Base-by-base conservation (phyloP, 1,139 yeast genomes). In the Casaregolazyma suthepensis region DNA sequence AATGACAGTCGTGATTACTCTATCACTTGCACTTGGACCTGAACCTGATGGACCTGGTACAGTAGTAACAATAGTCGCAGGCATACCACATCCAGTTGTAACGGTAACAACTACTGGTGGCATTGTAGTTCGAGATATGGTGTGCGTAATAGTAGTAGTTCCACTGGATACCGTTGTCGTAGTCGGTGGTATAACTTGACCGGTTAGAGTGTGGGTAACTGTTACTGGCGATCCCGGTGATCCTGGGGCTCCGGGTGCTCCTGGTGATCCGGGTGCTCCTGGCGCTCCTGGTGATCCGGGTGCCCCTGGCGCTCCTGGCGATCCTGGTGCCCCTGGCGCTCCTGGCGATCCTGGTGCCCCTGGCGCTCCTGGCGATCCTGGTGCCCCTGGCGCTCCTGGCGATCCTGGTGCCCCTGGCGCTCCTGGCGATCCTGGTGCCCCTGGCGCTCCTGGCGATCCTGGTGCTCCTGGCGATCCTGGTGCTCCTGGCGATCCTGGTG, bases 1-100 rank as follows among this genome's bases (percentile, higher is more conserved):
- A 17, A 35, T 35, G 17, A 35, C 40, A 35, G 40, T 35, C 13
- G 40, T 35, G 17, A 35, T 35, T 2, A 35, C 40, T 35, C 17
- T 15, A 3, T 35, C 40, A 7, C 40, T 35, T 6, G 17, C 40
- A 5, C 17, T 35, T 17, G 40, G 10, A 44, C 12, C 15, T 40
- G 43, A n/a, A 26, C 38, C 38, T 35, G 49, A 20, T 10, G 31
- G 15, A 2, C 44, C 49, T 3, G 37, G 47, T 26, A 45, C n/a
- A 15, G 47, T 45, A 10, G 47, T 45, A 3, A 45, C 47, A 15
- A 45, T 20, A n/a, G 47, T 45, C 4, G 40, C 20, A 15, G 38
- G 37, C 2, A 26, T 35, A 45, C 47, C 31, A 9, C 38, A 45
- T 31, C 17, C 47, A n/a, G 38, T 18, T 45, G 46, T 22, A 12